Evolutionary conservation across 2,329 filamentous ascomycete genomes (phyloP), one percentile per base, ranked within the genome.

Genomic region (Phialocephala subalpina): DNA sequence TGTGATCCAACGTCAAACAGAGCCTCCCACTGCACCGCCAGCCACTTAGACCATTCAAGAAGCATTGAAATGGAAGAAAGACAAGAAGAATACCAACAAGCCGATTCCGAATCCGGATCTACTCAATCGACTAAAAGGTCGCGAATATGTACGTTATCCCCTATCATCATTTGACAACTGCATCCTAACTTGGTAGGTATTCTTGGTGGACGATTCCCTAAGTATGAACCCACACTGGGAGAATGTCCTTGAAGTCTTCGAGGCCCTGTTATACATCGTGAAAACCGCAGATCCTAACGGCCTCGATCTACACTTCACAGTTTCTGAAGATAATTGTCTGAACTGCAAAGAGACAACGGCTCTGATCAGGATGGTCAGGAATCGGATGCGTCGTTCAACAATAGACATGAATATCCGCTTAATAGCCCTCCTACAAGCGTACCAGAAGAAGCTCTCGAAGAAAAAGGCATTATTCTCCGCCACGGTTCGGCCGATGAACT

Each of bases 221-320:
- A 29, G 22, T 18, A 70, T 70, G 68, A 11, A 1, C 14, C 33
- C 8, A 8, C 47, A 70, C 18, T 70, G 68, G 66, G 22, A 67
- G 14, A 38, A 63, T 9, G 35, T 70, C 4, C 6, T 35, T 11
- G n/a, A 42, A 18, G 35, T 66, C 8, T 63, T 70, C 25, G 56
- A 53, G 29, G 56, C 61, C 5, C 38, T 70, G 14, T 58, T 66
- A 20, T 70, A 64, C 27, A 42, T 70, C 12, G 60, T 70, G 4
- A 68, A 68, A 55, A n/a, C 40, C 14, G 18, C 35, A 8, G 66
- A 66, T 57, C 9, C 20, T 7, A 61, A 68, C 27, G 63, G 68
- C 1, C 18, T 70, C 18, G 66, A 68, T 38, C 45, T 70, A 5
- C 55, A 59, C 36, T 70, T 68, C 25, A 66, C 66, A 16, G 60